A percentile compares a stretch with the other conserved stretches of the same genome.
Conservation (phyloP, 805 yeast species). For the Candida coquimbonensis region DNA sequence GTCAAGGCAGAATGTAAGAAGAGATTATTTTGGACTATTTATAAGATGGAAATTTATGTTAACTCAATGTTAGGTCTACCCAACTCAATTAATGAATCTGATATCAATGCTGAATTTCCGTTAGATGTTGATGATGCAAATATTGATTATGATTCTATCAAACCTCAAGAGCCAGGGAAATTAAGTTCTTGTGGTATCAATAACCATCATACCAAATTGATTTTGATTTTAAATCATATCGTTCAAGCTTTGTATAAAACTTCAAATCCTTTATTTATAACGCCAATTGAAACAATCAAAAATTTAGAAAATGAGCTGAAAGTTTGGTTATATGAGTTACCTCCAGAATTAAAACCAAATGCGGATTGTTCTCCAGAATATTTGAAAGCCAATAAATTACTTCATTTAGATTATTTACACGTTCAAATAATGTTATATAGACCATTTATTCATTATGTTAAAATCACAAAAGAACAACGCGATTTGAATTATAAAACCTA, state of each 20-base stretch:
- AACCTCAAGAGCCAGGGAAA: conserved; percentile 28
- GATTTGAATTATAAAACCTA: conserved; percentile 37
- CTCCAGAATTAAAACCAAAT: conserved; percentile 63
- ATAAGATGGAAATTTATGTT: conserved; percentile 85
- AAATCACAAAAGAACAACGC: conserved; percentile 29
- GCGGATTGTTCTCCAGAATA: conserved; percentile 34
- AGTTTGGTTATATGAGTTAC: conserved; percentile 67
- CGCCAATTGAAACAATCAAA: conserved; percentile 44
- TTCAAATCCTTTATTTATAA: conserved; percentile 5
- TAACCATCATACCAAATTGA: conserved; percentile 73
- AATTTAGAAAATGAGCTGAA: conserved; percentile 65
- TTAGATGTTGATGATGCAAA: conserved; percentile 80
- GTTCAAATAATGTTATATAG: conserved; percentile 81
- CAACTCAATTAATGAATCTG: conserved; percentile 64
- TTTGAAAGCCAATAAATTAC: conserved; percentile 65
- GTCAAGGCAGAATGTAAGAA: conserved; percentile 82
- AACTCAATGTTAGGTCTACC: conserved; percentile 88
- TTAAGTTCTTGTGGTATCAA: conserved; percentile 48
- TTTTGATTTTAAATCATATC: conserved; percentile 63
- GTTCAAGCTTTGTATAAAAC: conserved; percentile 71
- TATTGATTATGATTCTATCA: conserved; percentile 28
- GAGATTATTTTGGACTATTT: conserved; percentile 80
- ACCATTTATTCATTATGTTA: conserved; percentile 70
- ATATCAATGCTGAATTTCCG: conserved; percentile 83
- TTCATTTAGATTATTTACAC: conserved; percentile 70